phyloP scores from a whole-genome alignment of 2,329 filamentous ascomycete genomes.

The Ophiocordyceps camponoti-saundersi region DNA sequence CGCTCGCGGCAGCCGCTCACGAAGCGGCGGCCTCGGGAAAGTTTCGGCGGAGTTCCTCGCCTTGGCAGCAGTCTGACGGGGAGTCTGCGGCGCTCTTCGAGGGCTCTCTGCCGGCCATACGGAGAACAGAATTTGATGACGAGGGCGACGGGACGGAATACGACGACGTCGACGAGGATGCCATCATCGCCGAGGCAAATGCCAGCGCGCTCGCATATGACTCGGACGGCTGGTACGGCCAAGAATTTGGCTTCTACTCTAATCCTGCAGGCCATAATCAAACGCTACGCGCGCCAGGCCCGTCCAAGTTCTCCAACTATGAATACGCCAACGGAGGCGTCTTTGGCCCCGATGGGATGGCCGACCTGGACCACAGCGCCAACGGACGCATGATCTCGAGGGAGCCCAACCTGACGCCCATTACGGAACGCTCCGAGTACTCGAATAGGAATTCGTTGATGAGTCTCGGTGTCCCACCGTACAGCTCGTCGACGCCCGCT shows the following conservation, averaged over 20 bases:
- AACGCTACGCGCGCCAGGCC: slow-evolving; percentile 24
- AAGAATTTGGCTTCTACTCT: slow-evolving; percentile 94
- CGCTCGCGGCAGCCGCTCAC: slow-evolving; percentile 66
- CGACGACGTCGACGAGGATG: slow-evolving; percentile 58
- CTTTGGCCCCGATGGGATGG: slow-evolving; percentile 55
- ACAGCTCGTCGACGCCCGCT: slow-evolving; percentile 23
- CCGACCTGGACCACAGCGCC: slow-evolving; percentile 42
- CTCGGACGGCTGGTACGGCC: slow-evolving; percentile 83
- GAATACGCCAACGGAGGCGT: slow-evolving; percentile 70
- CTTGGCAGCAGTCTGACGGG: slow-evolving; percentile 13
- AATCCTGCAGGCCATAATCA: slow-evolving; percentile 26
- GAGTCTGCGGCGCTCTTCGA: slow-evolving; percentile 1
- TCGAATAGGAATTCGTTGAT: slow-evolving; percentile 87
- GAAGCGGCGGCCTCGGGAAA: slow-evolving; percentile 60
- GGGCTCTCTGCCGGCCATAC: slow-evolving; percentile 1
- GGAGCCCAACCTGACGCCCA: slow-evolving; percentile 87
- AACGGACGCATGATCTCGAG: slow-evolving; percentile 60
- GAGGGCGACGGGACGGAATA: slow-evolving; percentile 38
- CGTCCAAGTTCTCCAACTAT: slow-evolving; percentile 18
- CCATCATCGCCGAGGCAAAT: slow-evolving; percentile 88
- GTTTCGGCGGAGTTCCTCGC: slow-evolving; percentile 44
- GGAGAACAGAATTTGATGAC: slow-evolving; percentile 25
- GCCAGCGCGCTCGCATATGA: slow-evolving; percentile 86
- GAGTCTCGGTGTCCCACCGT: slow-evolving; percentile 35
- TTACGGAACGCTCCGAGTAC: slow-evolving; percentile 91